Base-by-base conservation (phyloP, 768 basidiomycete genomes). In the Kwoniella sp. region DNA sequence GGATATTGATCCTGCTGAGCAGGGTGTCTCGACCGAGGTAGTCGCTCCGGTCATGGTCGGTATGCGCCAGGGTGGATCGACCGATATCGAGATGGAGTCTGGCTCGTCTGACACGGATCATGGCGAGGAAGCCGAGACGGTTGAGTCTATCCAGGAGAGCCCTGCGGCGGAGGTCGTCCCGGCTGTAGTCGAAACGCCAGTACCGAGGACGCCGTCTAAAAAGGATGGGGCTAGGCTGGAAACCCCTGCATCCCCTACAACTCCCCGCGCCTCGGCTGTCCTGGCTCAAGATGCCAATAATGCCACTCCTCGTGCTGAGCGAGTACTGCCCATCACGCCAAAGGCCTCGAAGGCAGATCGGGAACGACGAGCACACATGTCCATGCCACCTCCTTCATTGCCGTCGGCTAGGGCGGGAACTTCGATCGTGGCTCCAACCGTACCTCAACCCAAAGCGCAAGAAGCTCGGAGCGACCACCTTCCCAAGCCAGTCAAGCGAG, bases 11-110 rank as follows among this genome's bases (percentile, higher is more conserved):
- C 15, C n/a, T 7, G 32, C 25, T 7, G 12, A 42, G 26, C 41
- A 25, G n/a, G 20, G 28, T 10, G 14, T 10, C 12, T 8, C 15
- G 9, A 29, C 37, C 5, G 33, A 36, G 40, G 10, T 23, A 20
- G 32, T 56, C 25, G 42, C 45, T 10, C 47, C 45, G 10, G 26
- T 50, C 31, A 44, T 46, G 49, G 27, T 37, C 2, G 32, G 50
- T 39, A 43, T 57, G 7, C 23, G 25, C 23, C 55, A 57, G 34
- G 55, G 48, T n/a, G 41, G 48, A 5, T 19, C 46, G 20, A 65
- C 46, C 34, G 63, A 65, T 41, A 34, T 61, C 19, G 63, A 65
- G 38, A 65, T 65, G 63, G 63, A 60, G n/a, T 61, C 56, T 20
- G 56, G 32, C 3, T 61, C 59, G 4, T 51, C 49, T n/a, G 54